Conservation (phyloP, 805 yeast species). For the Allodekkera sacchari region DNA sequence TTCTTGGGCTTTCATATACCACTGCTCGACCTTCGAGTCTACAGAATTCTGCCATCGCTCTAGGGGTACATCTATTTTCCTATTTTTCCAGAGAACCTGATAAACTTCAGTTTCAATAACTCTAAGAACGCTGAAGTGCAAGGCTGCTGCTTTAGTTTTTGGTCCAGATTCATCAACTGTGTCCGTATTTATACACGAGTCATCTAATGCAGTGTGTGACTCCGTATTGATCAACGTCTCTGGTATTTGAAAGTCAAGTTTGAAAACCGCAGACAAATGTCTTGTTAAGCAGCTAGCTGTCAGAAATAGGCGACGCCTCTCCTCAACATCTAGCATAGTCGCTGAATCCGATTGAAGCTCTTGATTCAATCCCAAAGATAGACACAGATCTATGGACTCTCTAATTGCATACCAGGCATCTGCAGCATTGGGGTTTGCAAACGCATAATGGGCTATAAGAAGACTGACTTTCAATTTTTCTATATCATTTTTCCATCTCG, state of each 20-base stretch:
- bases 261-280: slow-evolving; percentile 5
- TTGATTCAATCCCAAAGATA: slow-evolving; percentile 8
- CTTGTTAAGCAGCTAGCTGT: slow-evolving; percentile 7
- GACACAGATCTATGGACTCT: slow-evolving; percentile 6
- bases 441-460: slow-evolving; percentile 9
- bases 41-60: slow-evolving; percentile 5
- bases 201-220: slow-evolving; percentile 8
- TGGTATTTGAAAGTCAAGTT: slow-evolving; percentile 7
- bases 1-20: slow-evolving; percentile 10
- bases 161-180: slow-evolving; percentile 10
- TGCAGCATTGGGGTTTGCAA: slow-evolving; percentile 11
- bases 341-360: slow-evolving; percentile 6
- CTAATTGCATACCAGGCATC: slow-evolving; percentile 6
- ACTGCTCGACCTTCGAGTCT: slow-evolving; percentile 6
- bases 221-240: slow-evolving; percentile 5
- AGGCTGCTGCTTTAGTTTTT: slow-evolving; percentile 10
- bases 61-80: slow-evolving; percentile 3
- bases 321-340: slow-evolving; percentile 7
- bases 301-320: slow-evolving; percentile 6
- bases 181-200: slow-evolving; percentile 5
- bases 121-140: slow-evolving; percentile 7
- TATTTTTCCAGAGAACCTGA: slow-evolving; percentile 9
- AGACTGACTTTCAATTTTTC: slow-evolving; percentile 5
- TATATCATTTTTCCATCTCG: slow-evolving; percentile 7
- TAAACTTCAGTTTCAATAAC: slow-evolving; percentile 9